Conservation (phyloP, 75 land plant species). For the Selaginella tamariscina region DNA sequence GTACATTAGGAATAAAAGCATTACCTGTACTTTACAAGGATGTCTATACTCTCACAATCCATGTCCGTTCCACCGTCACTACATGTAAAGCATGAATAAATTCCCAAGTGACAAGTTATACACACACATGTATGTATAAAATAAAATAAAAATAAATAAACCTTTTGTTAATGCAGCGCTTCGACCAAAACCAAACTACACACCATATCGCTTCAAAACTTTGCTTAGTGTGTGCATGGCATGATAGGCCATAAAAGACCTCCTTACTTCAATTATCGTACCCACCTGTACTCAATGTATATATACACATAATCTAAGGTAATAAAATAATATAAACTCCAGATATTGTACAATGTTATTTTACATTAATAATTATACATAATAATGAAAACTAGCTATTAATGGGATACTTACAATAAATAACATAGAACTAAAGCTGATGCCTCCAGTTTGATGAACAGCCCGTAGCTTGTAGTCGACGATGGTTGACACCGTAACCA, state of each 20-base stretch:
- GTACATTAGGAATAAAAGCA: too few relatives aligned
- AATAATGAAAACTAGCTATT: too few relatives aligned
- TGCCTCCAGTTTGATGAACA: constrained; percentile 59
- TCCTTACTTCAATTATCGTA: constrained; percentile 84
- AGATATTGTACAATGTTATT: neutral
- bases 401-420: constrained; percentile 59
- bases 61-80: too few relatives aligned
- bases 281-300: constrained; percentile 57
- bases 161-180: too few relatives aligned
- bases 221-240: constrained; percentile 91
- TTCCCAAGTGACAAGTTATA: too few relatives aligned
- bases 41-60: too few relatives aligned
- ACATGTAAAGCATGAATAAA: too few relatives aligned
- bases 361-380: too few relatives aligned
- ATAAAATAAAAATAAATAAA: too few relatives aligned
- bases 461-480: constrained; percentile 65
- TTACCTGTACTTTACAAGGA: too few relatives aligned
- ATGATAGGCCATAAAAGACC: constrained; percentile 96
- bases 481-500: constrained; percentile 74
- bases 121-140: too few relatives aligned
- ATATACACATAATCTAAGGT: neutral
- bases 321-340: neutral
- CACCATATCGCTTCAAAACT: constrained; percentile 70
- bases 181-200: constrained; percentile 15
- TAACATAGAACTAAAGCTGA: constrained; percentile 89